Conservation (phyloP, 176 grass and related monocot species). For the Chrysopogon serrulatus region DNA sequence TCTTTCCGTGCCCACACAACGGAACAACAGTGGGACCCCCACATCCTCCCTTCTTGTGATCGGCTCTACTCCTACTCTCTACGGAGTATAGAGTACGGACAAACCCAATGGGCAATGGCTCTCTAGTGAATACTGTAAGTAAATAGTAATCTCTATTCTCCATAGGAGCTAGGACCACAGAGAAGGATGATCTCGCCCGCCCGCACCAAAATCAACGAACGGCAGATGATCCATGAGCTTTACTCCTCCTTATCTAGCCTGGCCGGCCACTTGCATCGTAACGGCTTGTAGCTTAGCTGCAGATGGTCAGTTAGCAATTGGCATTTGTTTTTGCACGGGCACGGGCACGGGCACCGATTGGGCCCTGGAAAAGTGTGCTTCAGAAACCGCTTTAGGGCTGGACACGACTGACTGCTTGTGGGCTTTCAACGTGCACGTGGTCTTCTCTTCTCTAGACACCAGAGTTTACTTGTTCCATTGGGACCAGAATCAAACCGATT, state of each 20-base stretch:
- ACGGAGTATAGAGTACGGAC: neutral
- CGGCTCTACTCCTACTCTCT: too few species aligned
- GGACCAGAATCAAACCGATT: neutral
- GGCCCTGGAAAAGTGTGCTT: conserved; percentile 4
- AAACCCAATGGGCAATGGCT: neutral
- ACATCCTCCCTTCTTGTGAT: too few species aligned
- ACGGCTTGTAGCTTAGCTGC: neutral
- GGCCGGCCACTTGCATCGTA: conserved; percentile 8
- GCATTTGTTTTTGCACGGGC: conserved; percentile 17
- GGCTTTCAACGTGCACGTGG: neutral
- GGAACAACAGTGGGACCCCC: neutral
- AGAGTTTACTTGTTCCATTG: neutral
- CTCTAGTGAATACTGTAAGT: too few species aligned
- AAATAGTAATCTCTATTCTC: too few species aligned
- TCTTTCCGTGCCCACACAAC: conserved; percentile 27
- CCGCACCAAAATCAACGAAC: neutral
- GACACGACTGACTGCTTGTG: neutral
- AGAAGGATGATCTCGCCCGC: too few species aligned
- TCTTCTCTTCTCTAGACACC: neutral
- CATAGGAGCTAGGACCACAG: too few species aligned
- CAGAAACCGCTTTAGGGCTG: neutral
- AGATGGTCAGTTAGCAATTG: neutral
- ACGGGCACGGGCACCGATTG: conserved; percentile 4
- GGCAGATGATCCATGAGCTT: neutral
- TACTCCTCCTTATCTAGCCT: neutral